Conservation (phyloP, 106 monocot genomes). For the Allium sativum region DNA sequence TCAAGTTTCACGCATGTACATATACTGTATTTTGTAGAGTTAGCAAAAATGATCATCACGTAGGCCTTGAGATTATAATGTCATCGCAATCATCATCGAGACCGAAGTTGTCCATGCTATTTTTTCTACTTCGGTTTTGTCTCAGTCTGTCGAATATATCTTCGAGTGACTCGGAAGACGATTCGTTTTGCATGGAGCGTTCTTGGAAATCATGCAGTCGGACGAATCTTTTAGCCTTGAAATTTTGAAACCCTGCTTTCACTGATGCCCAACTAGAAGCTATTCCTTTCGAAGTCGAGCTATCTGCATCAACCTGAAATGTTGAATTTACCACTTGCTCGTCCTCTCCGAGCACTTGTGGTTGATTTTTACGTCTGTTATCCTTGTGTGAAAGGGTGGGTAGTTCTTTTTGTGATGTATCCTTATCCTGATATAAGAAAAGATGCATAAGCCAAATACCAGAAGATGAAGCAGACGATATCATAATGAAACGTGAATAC, state of each 20-base stretch:
- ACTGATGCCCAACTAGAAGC: conserved; percentile 65
- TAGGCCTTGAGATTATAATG: neutral
- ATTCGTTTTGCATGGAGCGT: conserved; percentile 5
- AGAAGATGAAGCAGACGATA: too few species aligned
- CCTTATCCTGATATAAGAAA: conserved; percentile 30
- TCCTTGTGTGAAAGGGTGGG: conserved; percentile 13
- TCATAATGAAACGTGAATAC: too few species aligned
- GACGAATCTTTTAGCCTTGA: conserved; percentile 55
- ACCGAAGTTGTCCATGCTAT: conserved; percentile 17
- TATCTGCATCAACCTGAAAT: too few species aligned
- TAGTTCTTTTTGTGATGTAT: conserved; percentile 27
- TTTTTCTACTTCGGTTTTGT: conserved; percentile 24
- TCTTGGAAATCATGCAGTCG: conserved; percentile 44
- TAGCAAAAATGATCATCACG: neutral
- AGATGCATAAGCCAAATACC: too few species aligned
- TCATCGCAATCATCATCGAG: conserved; percentile 11
- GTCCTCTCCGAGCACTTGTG: conserved; percentile 19
- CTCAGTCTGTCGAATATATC: conserved; percentile 75
- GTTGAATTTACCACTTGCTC: neutral
- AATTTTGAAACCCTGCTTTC: conserved; percentile 62
- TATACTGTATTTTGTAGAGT: too few species aligned
- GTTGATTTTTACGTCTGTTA: conserved; percentile 13
- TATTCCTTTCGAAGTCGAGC: conserved; percentile 21
- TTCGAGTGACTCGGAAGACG: conserved; percentile 63
- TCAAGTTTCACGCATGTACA: too few species aligned